Evolutionary conservation across 805 yeast genomes (phyloP).

Genomic region (Saccharomyces jurei): DNA sequence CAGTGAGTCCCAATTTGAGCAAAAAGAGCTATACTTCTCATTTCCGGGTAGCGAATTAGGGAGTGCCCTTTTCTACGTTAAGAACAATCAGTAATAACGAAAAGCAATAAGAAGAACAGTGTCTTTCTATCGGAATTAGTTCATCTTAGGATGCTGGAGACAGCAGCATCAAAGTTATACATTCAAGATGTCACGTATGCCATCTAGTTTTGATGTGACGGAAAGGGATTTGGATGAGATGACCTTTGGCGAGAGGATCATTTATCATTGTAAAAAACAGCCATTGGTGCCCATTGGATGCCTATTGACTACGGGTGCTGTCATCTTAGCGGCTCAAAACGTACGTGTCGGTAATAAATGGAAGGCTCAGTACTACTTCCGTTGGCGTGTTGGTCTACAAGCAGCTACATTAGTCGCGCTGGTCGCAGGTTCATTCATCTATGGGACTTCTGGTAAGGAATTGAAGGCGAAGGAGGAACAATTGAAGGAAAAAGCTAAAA

Average conservation of each 20-base stretch:
- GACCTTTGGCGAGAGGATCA: conserved; percentile 34
- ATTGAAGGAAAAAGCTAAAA: conserved; percentile 65
- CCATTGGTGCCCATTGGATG: conserved; percentile 86
- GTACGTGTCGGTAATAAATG: conserved; percentile 62
- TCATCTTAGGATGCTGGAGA: not conserved
- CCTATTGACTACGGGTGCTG: conserved; percentile 71
- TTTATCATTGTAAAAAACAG: conserved; percentile 66
- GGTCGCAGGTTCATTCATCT: conserved; percentile 68
- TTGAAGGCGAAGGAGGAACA: conserved; percentile 53
- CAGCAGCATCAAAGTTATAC: not conserved
- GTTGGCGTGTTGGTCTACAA: conserved; percentile 85
- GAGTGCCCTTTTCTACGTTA: not conserved
- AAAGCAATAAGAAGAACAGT: not conserved
- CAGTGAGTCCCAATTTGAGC: not conserved
- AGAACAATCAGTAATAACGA: not conserved
- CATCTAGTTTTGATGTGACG: conserved; percentile 18
- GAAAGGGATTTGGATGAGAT: conserved; percentile 7
- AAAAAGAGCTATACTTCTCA: not conserved
- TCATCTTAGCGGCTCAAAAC: conserved; percentile 68
- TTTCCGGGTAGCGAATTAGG: not conserved
- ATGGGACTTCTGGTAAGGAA: conserved; percentile 44
- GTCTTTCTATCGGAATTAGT: not conserved
- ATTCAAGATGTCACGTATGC: conserved; percentile 24
- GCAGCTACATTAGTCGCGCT: conserved; percentile 76
- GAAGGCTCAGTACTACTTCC: conserved; percentile 78